A percentile compares a stretch with the other conserved stretches of the same genome.
phyloP scores from a whole-genome alignment of 345 rosid genomes.

The Eucalyptus pauciflora region DNA sequence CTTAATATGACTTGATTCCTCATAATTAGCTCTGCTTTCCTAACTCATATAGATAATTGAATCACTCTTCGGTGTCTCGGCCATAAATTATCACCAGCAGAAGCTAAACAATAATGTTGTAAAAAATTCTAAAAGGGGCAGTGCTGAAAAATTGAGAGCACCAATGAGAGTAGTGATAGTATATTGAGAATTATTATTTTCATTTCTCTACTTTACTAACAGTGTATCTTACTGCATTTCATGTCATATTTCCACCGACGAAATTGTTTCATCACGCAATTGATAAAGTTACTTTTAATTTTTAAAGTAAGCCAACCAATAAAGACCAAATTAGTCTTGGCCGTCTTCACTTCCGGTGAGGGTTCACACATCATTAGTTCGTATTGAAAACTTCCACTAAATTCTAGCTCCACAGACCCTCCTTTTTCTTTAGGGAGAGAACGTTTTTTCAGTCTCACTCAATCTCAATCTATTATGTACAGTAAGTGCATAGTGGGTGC shows the following conservation, averaged over 20 bases:
- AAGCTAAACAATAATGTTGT: neutral
- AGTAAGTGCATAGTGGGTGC: too few species aligned
- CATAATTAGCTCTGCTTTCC: neutral
- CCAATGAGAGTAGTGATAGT: neutral
- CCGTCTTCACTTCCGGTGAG: neutral
- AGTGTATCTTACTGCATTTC: neutral
- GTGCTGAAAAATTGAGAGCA: neutral
- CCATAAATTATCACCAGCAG: too few species aligned
- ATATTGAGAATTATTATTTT: neutral
- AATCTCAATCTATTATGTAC: too few species aligned
- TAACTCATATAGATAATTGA: neutral
- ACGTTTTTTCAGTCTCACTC: too few species aligned
- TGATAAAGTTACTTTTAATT: too few species aligned
- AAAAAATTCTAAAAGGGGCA: neutral
- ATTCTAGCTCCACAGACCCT: too few species aligned
- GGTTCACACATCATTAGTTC: too few species aligned
- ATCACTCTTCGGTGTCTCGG: neutral
- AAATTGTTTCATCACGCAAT: neutral
- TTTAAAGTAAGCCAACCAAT: neutral
- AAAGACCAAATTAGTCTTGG: neutral
- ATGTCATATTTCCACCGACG: neutral
- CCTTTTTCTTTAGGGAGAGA: too few species aligned
- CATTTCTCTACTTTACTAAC: neutral
- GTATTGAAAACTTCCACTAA: neutral
- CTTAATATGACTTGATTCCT: neutral